Base-by-base conservation (phyloP, 2,329 filamentous ascomycete genomes). In the Exophiala xenobiotica region DNA sequence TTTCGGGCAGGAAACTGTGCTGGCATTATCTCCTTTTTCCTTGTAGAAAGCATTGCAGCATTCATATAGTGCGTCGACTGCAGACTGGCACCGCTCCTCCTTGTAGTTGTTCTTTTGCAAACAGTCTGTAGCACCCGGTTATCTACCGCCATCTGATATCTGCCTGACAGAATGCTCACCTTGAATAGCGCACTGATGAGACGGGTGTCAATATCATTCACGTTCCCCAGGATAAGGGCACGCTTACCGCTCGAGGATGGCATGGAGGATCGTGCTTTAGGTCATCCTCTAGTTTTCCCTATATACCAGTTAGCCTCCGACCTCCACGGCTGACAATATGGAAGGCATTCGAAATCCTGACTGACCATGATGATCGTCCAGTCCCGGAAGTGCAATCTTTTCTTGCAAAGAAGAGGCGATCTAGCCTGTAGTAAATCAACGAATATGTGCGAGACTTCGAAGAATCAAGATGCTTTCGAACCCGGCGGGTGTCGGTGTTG, bases 171-270 rank as follows among this genome's bases (percentile, higher is more conserved):
- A 45, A 61, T 41, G 45, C 65, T 64, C 70, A 93, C 91, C 81
- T 81, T 96, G 91, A 54, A 96, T 96, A 6, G 88, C 90, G 72
- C 91, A 96, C 87, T 90, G n/a, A n/a, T n/a, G n/a, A n/a, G n/a
- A n/a, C n/a, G n/a, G n/a, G n/a, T n/a, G n/a, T n/a, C n/a, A n/a
- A n/a, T n/a, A n/a, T n/a, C n/a, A n/a, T n/a, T n/a, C n/a, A n/a
- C n/a, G n/a, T n/a, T n/a, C n/a, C n/a, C n/a, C n/a, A n/a, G n/a
- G n/a, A n/a, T n/a, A n/a, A n/a, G n/a, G n/a, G n/a, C n/a, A n/a
- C 38, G 78, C 85, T 69, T 73, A 90, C 87, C 56, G 91, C 92
- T 65, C 86, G 81, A 51, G 90, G 82, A 74, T 95, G 90, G 66
- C 91, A 96, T 19, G 91, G 86, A 56, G 89, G 88, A 63, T 88